Evolutionary conservation across 2,329 filamentous ascomycete genomes (phyloP).

Genomic region (Curvularia sp.): DNA sequence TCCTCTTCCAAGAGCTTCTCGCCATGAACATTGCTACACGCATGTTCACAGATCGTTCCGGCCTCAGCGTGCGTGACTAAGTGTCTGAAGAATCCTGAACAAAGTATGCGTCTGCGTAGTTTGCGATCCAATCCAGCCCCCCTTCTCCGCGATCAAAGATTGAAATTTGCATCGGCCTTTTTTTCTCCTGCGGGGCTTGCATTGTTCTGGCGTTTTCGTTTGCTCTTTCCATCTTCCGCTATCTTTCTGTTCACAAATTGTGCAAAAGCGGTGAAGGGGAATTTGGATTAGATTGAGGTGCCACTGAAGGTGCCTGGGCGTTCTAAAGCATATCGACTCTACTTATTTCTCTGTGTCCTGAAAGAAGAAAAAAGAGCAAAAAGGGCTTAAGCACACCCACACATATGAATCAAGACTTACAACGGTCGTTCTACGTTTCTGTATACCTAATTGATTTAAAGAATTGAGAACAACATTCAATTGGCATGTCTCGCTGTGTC

Average conservation of each 20-base stretch:
- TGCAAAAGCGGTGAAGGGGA: not conserved
- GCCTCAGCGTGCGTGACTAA: conserved; percentile 69
- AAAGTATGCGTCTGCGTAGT: not conserved
- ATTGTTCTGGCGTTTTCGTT: conserved; percentile 5
- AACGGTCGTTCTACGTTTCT: not conserved
- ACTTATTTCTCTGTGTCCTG: not conserved
- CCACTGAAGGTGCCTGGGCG: not conserved
- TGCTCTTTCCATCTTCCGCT: not conserved
- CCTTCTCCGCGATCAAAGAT: not conserved
- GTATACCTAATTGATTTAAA: not conserved
- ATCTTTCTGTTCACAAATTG: not conserved
- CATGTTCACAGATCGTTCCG: conserved; percentile 91
- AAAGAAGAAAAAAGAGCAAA: not conserved
- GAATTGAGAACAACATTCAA: not conserved
- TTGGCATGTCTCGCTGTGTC: not conserved
- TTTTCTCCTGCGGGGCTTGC: not conserved
- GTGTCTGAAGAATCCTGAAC: not conserved
- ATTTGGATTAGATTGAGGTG: not conserved
- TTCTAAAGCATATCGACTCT: not conserved
- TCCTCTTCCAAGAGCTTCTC: conserved; percentile 96
- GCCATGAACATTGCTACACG: conserved; percentile 98
- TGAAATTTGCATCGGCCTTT: not conserved
- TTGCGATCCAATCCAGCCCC: not conserved
- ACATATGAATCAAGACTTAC: not conserved
- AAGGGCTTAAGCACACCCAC: not conserved